phyloP scores from a whole-genome alignment of 495 filamentous ascomycete species.

The Tetracladium setigerum region DNA sequence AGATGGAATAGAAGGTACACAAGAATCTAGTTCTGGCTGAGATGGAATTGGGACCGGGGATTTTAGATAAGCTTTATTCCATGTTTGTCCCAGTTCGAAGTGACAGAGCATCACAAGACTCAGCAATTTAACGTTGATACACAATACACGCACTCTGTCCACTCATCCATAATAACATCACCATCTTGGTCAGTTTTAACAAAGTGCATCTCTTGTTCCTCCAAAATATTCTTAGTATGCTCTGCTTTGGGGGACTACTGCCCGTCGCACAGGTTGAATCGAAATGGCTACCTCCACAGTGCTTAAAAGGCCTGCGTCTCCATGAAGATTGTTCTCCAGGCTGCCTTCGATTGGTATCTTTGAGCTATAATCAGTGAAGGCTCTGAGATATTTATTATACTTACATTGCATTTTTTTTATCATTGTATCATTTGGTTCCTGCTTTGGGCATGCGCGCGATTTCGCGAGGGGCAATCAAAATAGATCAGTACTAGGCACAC shows the following conservation, averaged over 20 bases:
- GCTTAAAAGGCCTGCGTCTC: conserved; percentile 1
- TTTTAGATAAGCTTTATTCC: conserved; percentile 1
- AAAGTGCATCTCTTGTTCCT: not conserved
- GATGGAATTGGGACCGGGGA: not conserved
- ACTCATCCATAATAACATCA: conserved; percentile 1
- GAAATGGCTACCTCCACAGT: not conserved
- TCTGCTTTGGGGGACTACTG: not conserved
- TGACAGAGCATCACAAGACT: conserved; percentile 1
- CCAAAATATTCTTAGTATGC: not conserved
- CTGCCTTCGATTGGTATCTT: not conserved
- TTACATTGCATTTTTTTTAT: not conserved
- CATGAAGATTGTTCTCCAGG: not conserved
- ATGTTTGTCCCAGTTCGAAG: not conserved
- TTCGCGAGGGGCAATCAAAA: not conserved
- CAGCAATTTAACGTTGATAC: not conserved
- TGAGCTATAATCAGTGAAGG: too few species aligned
- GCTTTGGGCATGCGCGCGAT: not conserved
- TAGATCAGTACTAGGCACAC: not conserved
- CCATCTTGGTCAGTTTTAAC: not conserved
- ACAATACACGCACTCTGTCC: not conserved
- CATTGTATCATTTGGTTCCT: conserved; percentile 1
- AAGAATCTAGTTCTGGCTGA: not conserved
- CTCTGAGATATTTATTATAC: too few species aligned
- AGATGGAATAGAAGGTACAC: not conserved
- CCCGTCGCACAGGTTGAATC: not conserved